phyloP scores from a whole-genome alignment of 352 stramenopile species.

The Phytophthora pseudosyringae region DNA sequence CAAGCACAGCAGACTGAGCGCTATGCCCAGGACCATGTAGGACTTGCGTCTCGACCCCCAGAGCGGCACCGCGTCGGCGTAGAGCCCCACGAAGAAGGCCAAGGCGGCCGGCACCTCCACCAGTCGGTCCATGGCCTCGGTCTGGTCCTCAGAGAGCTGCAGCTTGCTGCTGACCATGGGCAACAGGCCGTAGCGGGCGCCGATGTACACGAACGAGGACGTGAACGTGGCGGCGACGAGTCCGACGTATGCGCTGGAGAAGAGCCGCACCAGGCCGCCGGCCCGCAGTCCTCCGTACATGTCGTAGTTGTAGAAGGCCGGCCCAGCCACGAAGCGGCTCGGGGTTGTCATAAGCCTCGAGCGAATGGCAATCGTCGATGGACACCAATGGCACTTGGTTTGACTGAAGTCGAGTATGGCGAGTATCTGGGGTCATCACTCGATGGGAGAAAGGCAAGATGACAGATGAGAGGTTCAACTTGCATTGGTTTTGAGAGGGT shows the following conservation, averaged over 20 bases:
- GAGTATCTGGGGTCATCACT: slow-evolving; percentile 12
- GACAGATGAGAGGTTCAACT: slow-evolving; percentile 21
- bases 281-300: slow-evolving; percentile 59
- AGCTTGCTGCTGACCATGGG: slow-evolving; percentile 43
- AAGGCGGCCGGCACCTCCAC: slow-evolving; percentile 74
- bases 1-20: slow-evolving; percentile 40
- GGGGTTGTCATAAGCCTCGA: slow-evolving; percentile 9
- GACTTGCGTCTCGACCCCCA: slow-evolving; percentile 76
- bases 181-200: slow-evolving; percentile 38
- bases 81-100: slow-evolving; percentile 86
- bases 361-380: neutral
- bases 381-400: neutral
- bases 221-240: slow-evolving; percentile 58
- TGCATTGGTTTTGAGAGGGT: neutral
- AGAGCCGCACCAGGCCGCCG: slow-evolving; percentile 45
- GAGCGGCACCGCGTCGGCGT: slow-evolving; percentile 83
- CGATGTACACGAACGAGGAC: slow-evolving; percentile 54
- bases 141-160: slow-evolving; percentile 35
- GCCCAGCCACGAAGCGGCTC: slow-evolving; percentile 42
- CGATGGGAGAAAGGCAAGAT: slow-evolving; percentile 32
- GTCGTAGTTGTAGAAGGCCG: slow-evolving; percentile 69
- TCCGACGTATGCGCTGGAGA: slow-evolving; percentile 42
- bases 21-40: slow-evolving; percentile 83
- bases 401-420: neutral
- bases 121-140: slow-evolving; percentile 42